These are phyloP conservation scores for Mortierella sp. DNA, from an alignment of 371 early-diverging fungal genomes.

Conservation along the genomic window DNA sequence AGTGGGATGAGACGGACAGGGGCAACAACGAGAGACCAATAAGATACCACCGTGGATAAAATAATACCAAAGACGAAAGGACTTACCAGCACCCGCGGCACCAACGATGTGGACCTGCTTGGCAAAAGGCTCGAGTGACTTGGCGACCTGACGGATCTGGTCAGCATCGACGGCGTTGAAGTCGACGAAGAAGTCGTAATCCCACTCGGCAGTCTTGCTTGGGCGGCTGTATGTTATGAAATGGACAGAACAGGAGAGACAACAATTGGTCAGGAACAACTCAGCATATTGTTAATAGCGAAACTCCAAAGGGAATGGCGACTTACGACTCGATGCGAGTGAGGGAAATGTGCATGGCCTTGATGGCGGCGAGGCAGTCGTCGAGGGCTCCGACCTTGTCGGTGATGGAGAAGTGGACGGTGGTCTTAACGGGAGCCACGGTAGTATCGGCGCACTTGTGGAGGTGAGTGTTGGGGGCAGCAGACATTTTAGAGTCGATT, in stretches of 20 bases:
- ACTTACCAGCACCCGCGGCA: conserved; percentile 22
- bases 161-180: conserved; percentile 73
- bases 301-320: not conserved
- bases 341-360: conserved; percentile 83
- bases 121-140: conserved; percentile 71
- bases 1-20: not conserved
- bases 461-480: conserved; percentile 32
- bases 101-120: conserved; percentile 73
- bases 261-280: not conserved
- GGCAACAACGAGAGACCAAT: not conserved
- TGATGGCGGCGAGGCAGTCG: conserved; percentile 82
- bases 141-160: conserved; percentile 71
- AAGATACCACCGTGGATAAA: not conserved
- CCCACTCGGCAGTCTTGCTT: conserved; percentile 79
- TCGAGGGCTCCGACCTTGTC: conserved; percentile 93
- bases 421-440: conserved; percentile 45
- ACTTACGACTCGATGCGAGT: conserved; percentile 92
- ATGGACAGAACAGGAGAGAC: not conserved
- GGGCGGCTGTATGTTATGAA: conserved; percentile 73
- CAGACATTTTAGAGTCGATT: conserved; percentile 23
- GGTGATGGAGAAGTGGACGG: conserved; percentile 82
- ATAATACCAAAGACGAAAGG: not conserved
- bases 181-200: conserved; percentile 96
- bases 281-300: not conserved
- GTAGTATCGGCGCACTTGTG: conserved; percentile 49